Evolutionary conservation across 257 asterid species (phyloP), one percentile per base, ranked within the genome.

Genomic region (Cordia subcordata): DNA sequence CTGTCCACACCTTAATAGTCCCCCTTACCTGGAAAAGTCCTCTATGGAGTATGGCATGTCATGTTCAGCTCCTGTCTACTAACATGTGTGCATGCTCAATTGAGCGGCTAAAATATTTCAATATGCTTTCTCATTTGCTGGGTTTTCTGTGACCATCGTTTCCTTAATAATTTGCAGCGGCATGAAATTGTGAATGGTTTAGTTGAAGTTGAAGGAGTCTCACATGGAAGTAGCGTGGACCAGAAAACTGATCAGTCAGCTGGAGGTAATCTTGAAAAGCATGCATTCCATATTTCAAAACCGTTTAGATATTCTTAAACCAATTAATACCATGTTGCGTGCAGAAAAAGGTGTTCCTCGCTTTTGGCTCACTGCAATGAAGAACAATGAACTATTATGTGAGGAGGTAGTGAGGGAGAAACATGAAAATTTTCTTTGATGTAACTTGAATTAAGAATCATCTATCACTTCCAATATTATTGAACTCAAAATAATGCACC

Each of bases 281-380:
- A 27, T 27, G 35, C 35, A 1, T 1, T 27, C 35, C n/a, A 13
- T 47, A 19, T 14, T 47, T 47, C 53, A 5, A 47, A 47, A 13
- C 10, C 16, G 1, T 15, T 16, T n/a, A 14, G 16, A 10, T 47
- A 16, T 13, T 14, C 8, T 47, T 47, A 47, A 17, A 47, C 1
- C 20, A 13, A 47, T 4, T 18, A 47, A 47, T n/a, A 46, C n/a
- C 18, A 47, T 47, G 53, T 60, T 46, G 21, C 11, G 16, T 49
- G 13, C 21, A 61, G 63, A 35, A 39, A 61, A 61, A 47, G 57
- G 65, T 4, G 65, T 61, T 13, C 65, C 65, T 46, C 37, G 45
- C 27, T 61, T 61, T n/a, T 61, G 65, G 65, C 47, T 60, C 65
- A 60, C 65, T n/a, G 65, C 65, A 13, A 60, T 60, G 65, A 46